Conservation (phyloP, 2,329 filamentous ascomycete genomes). For the Ceratocystis diversiconidia region DNA sequence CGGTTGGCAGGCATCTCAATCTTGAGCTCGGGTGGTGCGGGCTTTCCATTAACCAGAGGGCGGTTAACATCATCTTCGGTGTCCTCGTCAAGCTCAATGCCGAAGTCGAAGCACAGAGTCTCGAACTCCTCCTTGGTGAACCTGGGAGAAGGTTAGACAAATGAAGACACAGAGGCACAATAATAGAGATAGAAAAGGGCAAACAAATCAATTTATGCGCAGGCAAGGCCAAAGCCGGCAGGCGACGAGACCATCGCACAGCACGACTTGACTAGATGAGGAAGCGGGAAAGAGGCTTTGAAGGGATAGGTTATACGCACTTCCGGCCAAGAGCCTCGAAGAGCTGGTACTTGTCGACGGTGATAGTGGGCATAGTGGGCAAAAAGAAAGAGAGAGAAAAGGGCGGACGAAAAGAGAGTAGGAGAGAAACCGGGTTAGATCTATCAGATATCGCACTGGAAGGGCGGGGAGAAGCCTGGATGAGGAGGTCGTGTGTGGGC, state of each 20-base stretch:
- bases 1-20: constrained; percentile 96
- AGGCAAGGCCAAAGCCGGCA: background rate
- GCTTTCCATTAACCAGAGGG: constrained; percentile 59
- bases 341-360: constrained; percentile 89
- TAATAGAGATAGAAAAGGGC: constrained; percentile 10
- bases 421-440: background rate
- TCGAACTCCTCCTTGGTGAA: constrained; percentile 93
- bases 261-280: background rate
- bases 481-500: background rate
- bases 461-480: background rate
- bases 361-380: constrained; percentile 77
- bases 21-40: constrained; percentile 85
- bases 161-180: background rate
- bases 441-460: background rate
- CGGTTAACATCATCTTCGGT: constrained; percentile 57
- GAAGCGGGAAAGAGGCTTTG: background rate
- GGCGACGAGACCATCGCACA: background rate
- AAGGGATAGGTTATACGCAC: constrained; percentile 32
- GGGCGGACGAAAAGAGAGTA: background rate
- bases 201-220: too few relatives aligned
- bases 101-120: constrained; percentile 95
- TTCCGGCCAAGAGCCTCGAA: constrained; percentile 84
- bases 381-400: background rate
- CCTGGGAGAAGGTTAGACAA: constrained; percentile 30
- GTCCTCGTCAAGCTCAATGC: constrained; percentile 95